Conservation (phyloP, 192 early-diverging fungal genomes). For the Lobosporangium transversale region DNA sequence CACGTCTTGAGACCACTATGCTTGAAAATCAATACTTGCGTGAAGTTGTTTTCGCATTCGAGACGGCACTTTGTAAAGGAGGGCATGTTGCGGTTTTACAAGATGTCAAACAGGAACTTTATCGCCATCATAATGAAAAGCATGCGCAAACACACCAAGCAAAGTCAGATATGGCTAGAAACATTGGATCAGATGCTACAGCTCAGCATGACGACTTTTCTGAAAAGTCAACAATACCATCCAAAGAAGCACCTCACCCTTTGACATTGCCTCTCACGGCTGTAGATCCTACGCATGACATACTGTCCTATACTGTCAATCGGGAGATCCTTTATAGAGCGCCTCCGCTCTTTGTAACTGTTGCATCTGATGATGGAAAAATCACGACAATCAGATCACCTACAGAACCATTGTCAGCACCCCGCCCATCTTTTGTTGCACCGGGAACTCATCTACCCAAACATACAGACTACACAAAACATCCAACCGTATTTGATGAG, state of each 20-base stretch:
- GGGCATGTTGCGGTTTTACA: constrained; percentile 19
- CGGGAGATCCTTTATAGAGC: constrained; percentile 42
- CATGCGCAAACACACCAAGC: background rate
- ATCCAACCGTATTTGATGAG: constrained; percentile 44
- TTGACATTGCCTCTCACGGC: constrained; percentile 6
- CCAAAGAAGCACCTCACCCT: constrained; percentile 9
- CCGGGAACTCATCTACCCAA: constrained; percentile 29
- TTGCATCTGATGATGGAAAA: background rate
- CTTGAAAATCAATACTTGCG: constrained; percentile 57
- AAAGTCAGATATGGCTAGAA: too few species aligned
- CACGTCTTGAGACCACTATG: constrained; percentile 26
- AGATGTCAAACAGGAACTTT: constrained; percentile 35
- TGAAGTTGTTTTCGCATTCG: constrained; percentile 55
- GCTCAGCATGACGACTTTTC: background rate
- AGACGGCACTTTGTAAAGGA: constrained; percentile 36
- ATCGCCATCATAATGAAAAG: constrained; percentile 22
- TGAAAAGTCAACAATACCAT: background rate
- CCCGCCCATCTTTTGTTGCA: constrained; percentile 12
- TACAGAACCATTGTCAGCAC: constrained; percentile 5
- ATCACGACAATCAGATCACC: background rate
- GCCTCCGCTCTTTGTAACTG: constrained; percentile 18
- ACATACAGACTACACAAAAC: constrained; percentile 43
- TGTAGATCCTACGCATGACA: background rate
- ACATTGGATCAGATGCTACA: background rate
- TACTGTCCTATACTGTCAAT: background rate